Evolutionary conservation across 495 filamentous ascomycete genomes (phyloP), one percentile per base, ranked within the genome.

Genomic region (Bryoglossum gracile): DNA sequence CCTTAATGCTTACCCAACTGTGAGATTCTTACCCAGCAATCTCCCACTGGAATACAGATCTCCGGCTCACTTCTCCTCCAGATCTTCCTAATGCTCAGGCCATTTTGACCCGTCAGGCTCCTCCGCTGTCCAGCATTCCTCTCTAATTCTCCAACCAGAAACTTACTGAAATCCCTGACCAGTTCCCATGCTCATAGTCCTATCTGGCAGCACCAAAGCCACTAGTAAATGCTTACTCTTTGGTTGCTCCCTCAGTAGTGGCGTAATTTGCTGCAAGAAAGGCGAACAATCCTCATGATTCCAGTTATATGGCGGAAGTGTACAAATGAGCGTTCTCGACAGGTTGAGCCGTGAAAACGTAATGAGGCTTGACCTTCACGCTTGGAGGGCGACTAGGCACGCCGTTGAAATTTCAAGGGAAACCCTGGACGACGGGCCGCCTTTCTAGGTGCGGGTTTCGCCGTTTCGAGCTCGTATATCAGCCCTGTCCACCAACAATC

Each of bases 331-430:
- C 67, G 30, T 54, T 17, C 8, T 64, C 45, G 6, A 76, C 59
- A 2, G 74, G 74, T 57, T 81, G 76, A 2, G 63, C 58, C 0
- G 67, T 73, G 48, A 78, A 76, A 51, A 82, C 74, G 50, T 79
- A 65, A 51, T 80, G 64, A 0, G 41, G 42, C 43, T 69, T 62
- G 28, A 47, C 32, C 4, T 35, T 35, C 3, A 46, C 14, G 8
- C 42, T 19, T 2, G 40, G 18, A 13, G 49, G 41, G 26, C 13
- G 19, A 17, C 18, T 30, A n/a, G 26, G 13, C 5, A 50, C 19
- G 16, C 17, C 40, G 17, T 24, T 30, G 14, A 45, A 26, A 4
- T 21, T 30, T 1, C 19, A 38, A 16, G 40, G 40, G 8, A 52
- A 24, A 52, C 46, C 49, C 33, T 52, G 49, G 6, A 52, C 41